Evolutionary conservation across 257 asterid genomes (phyloP).

Genomic region (Solanum corneliomulleri): DNA sequence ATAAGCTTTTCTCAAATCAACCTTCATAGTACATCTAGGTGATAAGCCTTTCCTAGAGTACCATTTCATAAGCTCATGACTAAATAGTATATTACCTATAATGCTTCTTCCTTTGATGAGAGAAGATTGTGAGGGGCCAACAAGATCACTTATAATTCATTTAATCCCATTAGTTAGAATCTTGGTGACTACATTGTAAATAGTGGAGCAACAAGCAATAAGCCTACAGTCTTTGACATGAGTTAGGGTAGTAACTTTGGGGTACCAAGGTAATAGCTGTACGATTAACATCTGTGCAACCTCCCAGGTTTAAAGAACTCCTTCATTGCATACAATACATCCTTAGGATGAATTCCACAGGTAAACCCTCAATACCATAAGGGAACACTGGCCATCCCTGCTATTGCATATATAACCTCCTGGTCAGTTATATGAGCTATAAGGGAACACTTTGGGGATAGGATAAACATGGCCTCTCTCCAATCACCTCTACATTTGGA

Average conservation of each 20-base stretch:
- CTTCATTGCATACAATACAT: not conserved
- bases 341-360: not conserved
- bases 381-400: not conserved
- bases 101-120: not conserved
- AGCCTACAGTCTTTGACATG: not conserved
- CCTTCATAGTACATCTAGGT: not conserved
- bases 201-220: not conserved
- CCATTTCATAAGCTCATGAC: not conserved
- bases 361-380: not conserved
- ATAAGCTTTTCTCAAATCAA: no score
- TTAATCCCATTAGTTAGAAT: not conserved
- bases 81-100: no score
- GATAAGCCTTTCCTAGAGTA: not conserved
- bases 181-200: no score
- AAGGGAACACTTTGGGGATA: not conserved
- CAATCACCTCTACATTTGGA: not conserved
- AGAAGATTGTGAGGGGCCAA: not conserved
- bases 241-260: not conserved
- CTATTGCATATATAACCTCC: not conserved
- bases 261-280: not conserved
- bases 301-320: not conserved
- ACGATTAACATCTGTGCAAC: no score
- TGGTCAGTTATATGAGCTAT: not conserved
- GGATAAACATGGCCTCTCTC: not conserved
- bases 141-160: no score